Base-by-base conservation (phyloP, 371 early-diverging fungal species). In the Umbelopsis sp. region DNA sequence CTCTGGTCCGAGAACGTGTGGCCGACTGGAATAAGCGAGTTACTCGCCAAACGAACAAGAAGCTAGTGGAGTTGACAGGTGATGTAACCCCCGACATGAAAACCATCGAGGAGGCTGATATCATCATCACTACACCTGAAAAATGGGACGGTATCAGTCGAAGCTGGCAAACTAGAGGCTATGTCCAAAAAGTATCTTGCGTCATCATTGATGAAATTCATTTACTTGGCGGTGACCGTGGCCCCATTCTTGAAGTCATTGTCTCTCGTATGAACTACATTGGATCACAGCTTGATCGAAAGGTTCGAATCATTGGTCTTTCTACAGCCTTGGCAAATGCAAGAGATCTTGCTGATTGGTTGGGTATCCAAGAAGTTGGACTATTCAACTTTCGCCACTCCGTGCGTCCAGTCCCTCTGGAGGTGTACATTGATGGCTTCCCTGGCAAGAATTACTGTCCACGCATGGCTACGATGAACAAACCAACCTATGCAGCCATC, bases 191-290 rank as follows among this genome's bases (percentile, higher is more conserved):
- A 57, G 92, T 97, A 66, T 88, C 93, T 14, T 85, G 93, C 50
- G 93, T 99, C 7, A 94, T 99, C 44, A 94, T 99, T 72, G 99
- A 99, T 82, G 99, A 99, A 85, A 98, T 99, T 65, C 99, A 99
- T 79, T 79, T 99, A 67, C 85, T 99, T 25, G 97, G 98, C 20
- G 94, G 94, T 25, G 98, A 97, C 69, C 94, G 99, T 72, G 99
- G 99, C 0, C 96, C 97, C 14, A 96, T 96, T 74, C 78, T 99
- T 53, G 99, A 99, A 76, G 94, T 96, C 3, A 96, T 99, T 76
- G 98, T 99, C 1, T 93, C 96, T 38, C 91, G 99, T 52, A 96
- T 96, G 97, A 95, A 96, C 71, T 94, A 94, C 71, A 96, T 96
- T 70, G 88, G 93, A 0, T 87, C 92, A 3, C 90, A 91, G 57